These are phyloP conservation scores for Chalaropsis thielavioides DNA, from an alignment of 2,329 filamentous ascomycete genomes.

Conservation along the genomic window DNA sequence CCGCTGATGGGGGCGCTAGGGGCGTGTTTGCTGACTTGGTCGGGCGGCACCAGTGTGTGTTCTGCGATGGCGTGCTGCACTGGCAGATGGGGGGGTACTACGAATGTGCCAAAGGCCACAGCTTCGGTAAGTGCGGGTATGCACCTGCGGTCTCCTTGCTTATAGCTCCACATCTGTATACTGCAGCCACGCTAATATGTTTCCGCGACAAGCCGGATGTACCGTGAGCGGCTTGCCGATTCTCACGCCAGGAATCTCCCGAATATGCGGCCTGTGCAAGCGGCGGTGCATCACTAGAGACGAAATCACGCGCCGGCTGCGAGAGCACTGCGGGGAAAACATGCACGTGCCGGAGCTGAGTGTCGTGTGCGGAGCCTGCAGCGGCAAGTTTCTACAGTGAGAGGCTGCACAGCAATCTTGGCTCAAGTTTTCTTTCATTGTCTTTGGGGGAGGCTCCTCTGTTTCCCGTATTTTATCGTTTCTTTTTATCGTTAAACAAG, in stretches of 20 bases:
- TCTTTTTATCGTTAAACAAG: neutral
- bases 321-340: conserved; percentile 2
- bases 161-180: neutral
- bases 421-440: neutral
- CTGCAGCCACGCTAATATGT: conserved; percentile 9
- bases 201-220: conserved; percentile 33
- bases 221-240: conserved; percentile 41
- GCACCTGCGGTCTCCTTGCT: neutral
- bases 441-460: neutral
- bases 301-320: conserved; percentile 5
- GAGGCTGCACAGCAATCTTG: too few relatives aligned
- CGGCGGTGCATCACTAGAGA: conserved; percentile 10
- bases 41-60: conserved; percentile 31
- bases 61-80: conserved; percentile 30
- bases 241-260: conserved; percentile 37
- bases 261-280: conserved; percentile 41
- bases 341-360: conserved; percentile 2
- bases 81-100: conserved; percentile 25
- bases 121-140: conserved; percentile 26
- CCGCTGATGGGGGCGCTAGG: conserved; percentile 3
- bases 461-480: neutral
- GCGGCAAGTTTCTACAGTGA: conserved; percentile 13
- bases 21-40: conserved; percentile 8
- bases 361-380: conserved; percentile 12
- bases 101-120: conserved; percentile 28